Evolutionary conservation across 1,139 yeast species (phyloP), one percentile per base, ranked within the genome.

Genomic region (Pichia sorboxylosa): DNA sequence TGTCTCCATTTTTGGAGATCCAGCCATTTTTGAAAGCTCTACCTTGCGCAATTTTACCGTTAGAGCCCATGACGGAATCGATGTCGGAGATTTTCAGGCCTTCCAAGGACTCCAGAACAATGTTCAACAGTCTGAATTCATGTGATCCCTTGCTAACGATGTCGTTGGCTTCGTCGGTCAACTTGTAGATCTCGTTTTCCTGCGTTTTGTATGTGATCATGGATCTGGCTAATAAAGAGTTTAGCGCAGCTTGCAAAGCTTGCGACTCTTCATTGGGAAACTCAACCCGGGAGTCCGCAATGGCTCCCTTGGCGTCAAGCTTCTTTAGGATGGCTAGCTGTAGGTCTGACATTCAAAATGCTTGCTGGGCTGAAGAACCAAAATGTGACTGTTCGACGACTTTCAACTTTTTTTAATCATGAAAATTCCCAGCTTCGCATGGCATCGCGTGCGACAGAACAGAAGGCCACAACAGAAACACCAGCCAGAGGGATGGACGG

Each of bases 21-120:
- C 99, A 90, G 31, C 94, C 94, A 57, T 87, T 87, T 61, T 85
- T 90, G 69, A 90, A 90, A n/a, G 97, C 98, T 51, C 87, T 79
- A 48, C 94, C 94, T 62, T 90, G 98, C 39, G 98, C 99, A 42
- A 87, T 69, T 48, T 79, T 77, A 38, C 96, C 97, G 41, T 74
- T 71, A 31, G 75, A 62, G 32, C 97, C 96, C 58, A 87, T 65
- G 43, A 78, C 72, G 38, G 73, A 57, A 45, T 73, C 72, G 37
- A 90, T 93, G 38, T 90, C 96, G 17, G 80, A 57, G 45, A 90
- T 77, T 51, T 82, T 81, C 50, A 90, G 67, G 27, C 92, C 85
- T 39, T 80, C 93, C 38, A 85, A 57, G 26, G 80, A 66, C 48
- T 75, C 69, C 41, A 80, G 64, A 30, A 92, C 85, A 53, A 79